Evolutionary conservation across 202 grass and related monocot genomes (phyloP), one percentile per base, ranked within the genome.

Genomic region (Carex arenaria): DNA sequence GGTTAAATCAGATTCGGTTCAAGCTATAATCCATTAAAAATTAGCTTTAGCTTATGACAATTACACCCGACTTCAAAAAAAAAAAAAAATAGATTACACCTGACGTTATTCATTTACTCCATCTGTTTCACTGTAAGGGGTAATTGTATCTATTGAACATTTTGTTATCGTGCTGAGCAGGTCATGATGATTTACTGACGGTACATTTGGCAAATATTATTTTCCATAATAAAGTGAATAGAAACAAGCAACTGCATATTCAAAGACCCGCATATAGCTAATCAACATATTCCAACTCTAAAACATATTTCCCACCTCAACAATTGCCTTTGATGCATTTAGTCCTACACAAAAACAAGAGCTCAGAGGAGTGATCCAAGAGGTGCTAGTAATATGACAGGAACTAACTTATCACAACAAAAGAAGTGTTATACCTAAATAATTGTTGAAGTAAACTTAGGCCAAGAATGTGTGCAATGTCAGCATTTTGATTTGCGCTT

Each of bases 401-500:
- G 22, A 81, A 52, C 19, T 47, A 81, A 7, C 42, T 78, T 60
- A 69, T 59, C 63, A 40, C 18, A 83, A 70, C 17, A 36, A 17
- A 61, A 81, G 36, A 9, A 53, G 23, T 69, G 30, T 10, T 7
- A 55, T 83, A 83, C 80, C 80, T 70, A 42, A 52, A 30, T 80
- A 17, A 54, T 23, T 53, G 42, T 67, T 20, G 26, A 82, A 53
- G 80, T 6, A 20, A 19, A 9, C 62, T 47, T 66, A 51, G 12
- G 60, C 79, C 20, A 51, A 17, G 57, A 47, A 71, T 34, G 38
- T 31, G 10, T 76, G 11, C 9, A 22, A 66, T 23, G 6, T 62
- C 56, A 63, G 47, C 88, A 70, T 90, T 80, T 86, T 78, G 61
- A 31, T 60, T 79, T 65, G 11, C 14, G 0, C 62, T 67, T 82